A percentile compares a stretch with the other conserved stretches of the same genome.
These are phyloP conservation scores for Colletotrichum gloeosporioides DNA, from an alignment of 2,329 filamentous ascomycete genomes.

Conservation along the genomic window DNA sequence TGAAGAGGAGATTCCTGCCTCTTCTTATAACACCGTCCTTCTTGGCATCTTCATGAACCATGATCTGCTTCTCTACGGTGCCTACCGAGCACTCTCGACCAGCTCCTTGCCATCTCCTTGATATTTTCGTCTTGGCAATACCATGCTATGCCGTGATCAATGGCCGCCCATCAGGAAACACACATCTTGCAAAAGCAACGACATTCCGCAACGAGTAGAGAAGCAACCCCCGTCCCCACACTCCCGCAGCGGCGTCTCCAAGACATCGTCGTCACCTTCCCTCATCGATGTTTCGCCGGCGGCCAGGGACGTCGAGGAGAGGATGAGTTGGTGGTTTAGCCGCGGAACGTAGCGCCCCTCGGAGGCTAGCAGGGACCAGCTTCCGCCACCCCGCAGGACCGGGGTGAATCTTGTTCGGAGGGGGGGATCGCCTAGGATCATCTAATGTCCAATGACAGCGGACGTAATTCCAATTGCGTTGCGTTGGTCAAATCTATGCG, in stretches of 20 bases:
- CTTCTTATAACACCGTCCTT: background rate
- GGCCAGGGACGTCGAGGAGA: background rate
- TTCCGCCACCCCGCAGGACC: background rate
- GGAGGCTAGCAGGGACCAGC: background rate
- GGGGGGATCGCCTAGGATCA: background rate
- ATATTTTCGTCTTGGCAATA: background rate
- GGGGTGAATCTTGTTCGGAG: background rate
- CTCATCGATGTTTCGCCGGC: background rate
- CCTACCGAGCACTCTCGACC: background rate
- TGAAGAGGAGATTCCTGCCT: background rate
- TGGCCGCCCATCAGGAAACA: background rate
- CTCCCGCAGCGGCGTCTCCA: background rate
- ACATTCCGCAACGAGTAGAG: background rate
- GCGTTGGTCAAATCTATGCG: background rate
- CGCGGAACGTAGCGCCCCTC: background rate
- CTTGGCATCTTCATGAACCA: background rate
- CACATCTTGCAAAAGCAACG: background rate
- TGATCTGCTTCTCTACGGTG: background rate
- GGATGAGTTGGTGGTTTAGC: background rate
- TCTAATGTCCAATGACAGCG: slow-evolving; percentile 1
- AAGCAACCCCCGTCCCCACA: background rate
- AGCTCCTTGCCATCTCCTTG: background rate
- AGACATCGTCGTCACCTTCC: slow-evolving; percentile 15
- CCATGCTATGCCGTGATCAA: background rate
- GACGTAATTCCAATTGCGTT: slow-evolving; percentile 5